Evolutionary conservation across 1,139 yeast genomes (phyloP), one percentile per base, ranked within the genome.

Genomic region (Protomyces inouyei): DNA sequence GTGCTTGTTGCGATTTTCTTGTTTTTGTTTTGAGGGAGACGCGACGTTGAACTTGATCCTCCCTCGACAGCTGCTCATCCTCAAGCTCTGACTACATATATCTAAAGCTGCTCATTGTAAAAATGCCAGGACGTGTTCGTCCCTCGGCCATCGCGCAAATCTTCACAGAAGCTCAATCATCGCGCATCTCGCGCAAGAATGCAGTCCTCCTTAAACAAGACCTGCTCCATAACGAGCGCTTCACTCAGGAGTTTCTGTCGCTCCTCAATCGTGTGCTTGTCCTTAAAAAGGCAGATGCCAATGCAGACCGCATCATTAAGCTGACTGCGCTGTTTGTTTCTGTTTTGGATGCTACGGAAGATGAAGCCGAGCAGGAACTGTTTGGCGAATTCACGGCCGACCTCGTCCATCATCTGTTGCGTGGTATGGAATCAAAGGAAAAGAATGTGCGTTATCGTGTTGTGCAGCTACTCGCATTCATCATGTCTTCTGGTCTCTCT

Each of bases 371-470:
- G 23, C 54, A 35, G 21, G 57, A 63, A 46, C 25, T 45, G 2
- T 38, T 37, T 8, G 46, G 43, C n/a, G 60, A 77, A 28, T 87
- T 91, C 71, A 80, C 87, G 16, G 85, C 85, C 65, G 79, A 79
- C 68, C 75, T 90, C 51, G 80, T 90, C 3, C 80, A 83, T 52
- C 92, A 87, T 74, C 76, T 90, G 52, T 75, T 88, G 32, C 80
- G 86, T 66, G 98, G 97, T 0, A 79, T 87, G 1, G 91, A 85
- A 66, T 87, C 96, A 10, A 84, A 83, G 69, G 88, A 88, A 72
- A 85, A 82, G 72, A 83, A 82, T 67, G 97, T 93, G 0, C 79
- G 98, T 57, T 91, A 83, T 72, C 79, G 98, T 65, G 87, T 86
- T 6, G 85, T 89, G 46, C 97, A 91, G 73, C 75, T 92, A 38